Base-by-base conservation (phyloP, 108 stramenopile genomes). In the Phaeodactylum tricornutum region DNA sequence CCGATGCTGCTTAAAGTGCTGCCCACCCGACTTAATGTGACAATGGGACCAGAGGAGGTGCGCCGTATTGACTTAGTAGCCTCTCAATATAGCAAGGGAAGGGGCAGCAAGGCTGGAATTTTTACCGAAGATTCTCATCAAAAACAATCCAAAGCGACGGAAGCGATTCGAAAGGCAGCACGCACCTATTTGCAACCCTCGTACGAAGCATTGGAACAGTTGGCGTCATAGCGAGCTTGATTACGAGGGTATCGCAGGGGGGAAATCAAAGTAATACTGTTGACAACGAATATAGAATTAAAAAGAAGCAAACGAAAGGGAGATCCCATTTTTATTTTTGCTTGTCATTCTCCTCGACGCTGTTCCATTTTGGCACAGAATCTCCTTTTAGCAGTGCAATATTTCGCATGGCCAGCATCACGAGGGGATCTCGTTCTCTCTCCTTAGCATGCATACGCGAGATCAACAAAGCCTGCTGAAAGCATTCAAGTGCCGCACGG, bases 81-180 rank as follows among this genome's bases (percentile, higher is more conserved):
- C 16, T 43, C 50, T 27, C 57, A 52, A 5, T 94, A 94, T 53
- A 80, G 77, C 57, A 94, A 94, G 64, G 83, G 78, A 6, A 51
- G 72, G 32, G 80, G 79, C 1, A 49, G 36, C 5, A 55, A 49
- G 36, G 32, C 66, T 17, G 56, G 61, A 21, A 70, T 69, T 61
- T 86, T 67, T 44, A 51, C 64, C 35, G 50, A 65, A 41, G 86
- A 93, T 55, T 73, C 65, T 41, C 62, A 79, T 63, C 43, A 57
- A 17, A 88, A 93, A 61, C 66, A 69, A 21, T 27, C 66, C 20
- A 53, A 57, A n/a, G 86, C 86, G 6, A 65, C 79, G 12, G 21
- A 51, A 0, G 61, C 25, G 19, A 59, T 91, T 15, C 51, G 56
- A 48, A 39, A 64, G 8, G 88, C 88, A 22, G 66, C 79, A 14